Evolutionary conservation across 2,329 filamentous ascomycete genomes (phyloP), one percentile per base, ranked within the genome.

Genomic region (Penicillium italicum): DNA sequence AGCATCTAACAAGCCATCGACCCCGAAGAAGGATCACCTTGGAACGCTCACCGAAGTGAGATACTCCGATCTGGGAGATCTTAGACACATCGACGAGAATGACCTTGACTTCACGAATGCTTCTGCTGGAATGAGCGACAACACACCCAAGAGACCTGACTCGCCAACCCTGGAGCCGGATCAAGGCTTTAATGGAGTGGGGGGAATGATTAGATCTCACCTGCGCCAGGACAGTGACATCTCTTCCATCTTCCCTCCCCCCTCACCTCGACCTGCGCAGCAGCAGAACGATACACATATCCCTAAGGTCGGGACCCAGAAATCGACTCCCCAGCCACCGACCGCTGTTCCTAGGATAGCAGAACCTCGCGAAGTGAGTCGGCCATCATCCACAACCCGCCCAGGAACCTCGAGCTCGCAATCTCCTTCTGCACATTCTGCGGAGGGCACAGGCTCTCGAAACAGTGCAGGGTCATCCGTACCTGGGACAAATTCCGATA

Each of bases 181-280:
- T 3, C 62, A 74, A 18, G 91, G 90, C 1, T 79, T 97, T 16
- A 93, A 87, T 66, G 57, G 59, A 24, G 59, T 54, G 43, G 44
- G 37, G 2, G 89, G 88, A 2, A 83, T 96, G 78, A 86, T 96
- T 43, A 85, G 88, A 31, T 87, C 92, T 59, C 94, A 97, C 77
- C 77, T 97, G 38, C 85, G 94, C 48, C 85, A 85, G 33, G 85
- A 87, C 60, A 97, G 93, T 74, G 87, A 87, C 56, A 82, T 85
- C 14, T 97, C 93, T 0, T 95, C 91, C 0, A 80, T 94, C 26
- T 91, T 90, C 62, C 84, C 83, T 26, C 76, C 75, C 53, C 75
- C 74, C 24, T 77, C 77, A 10, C 70, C 72, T 34, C 62, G 61
- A 4, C 60, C 79, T 28, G 65, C 71, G 41, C 58, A 73, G 4